Evolutionary conservation across 805 yeast genomes (phyloP).

Genomic region (Candida boleticola): DNA sequence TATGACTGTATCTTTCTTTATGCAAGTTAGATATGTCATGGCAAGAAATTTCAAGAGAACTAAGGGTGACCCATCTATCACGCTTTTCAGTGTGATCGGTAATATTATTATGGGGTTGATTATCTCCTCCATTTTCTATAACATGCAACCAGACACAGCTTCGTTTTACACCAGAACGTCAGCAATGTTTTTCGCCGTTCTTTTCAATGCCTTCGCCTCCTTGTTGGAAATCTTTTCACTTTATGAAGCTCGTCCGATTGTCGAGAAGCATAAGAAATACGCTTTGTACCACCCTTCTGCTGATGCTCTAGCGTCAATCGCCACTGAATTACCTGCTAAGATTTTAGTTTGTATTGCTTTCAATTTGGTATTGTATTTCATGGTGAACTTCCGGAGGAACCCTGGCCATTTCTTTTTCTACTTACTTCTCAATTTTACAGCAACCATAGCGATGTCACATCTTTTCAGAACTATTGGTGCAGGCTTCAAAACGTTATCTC

Average conservation of each 20-base stretch:
- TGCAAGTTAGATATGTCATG: conserved; percentile 50
- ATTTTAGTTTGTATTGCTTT: conserved; percentile 42
- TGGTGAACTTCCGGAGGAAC: conserved; percentile 50
- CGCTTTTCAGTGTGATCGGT: conserved; percentile 40
- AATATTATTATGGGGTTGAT: conserved; percentile 54
- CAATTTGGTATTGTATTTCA: conserved; percentile 50
- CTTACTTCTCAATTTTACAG: conserved; percentile 38
- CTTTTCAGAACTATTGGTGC: conserved; percentile 56
- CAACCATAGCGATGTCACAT: conserved; percentile 55
- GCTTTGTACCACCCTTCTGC: conserved; percentile 62
- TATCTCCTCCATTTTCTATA: conserved; percentile 57
- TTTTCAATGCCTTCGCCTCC: conserved; percentile 62
- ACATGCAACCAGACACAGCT: conserved; percentile 40
- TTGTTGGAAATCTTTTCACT: conserved; percentile 55
- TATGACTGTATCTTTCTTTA: conserved; percentile 48
- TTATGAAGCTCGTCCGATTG: conserved; percentile 55
- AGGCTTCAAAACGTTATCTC: conserved; percentile 42
- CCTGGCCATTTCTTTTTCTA: conserved; percentile 57
- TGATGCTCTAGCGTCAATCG: conserved; percentile 59
- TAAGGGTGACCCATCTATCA: conserved; percentile 49
- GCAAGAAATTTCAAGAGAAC: conserved; percentile 49
- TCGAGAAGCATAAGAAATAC: conserved; percentile 56
- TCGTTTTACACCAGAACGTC: conserved; percentile 59
- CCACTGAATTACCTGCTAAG: conserved; percentile 59
- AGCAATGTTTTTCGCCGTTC: conserved; percentile 63